phyloP scores from a whole-genome alignment of 352 stramenopile species.

The Phytophthora podocarpi region DNA sequence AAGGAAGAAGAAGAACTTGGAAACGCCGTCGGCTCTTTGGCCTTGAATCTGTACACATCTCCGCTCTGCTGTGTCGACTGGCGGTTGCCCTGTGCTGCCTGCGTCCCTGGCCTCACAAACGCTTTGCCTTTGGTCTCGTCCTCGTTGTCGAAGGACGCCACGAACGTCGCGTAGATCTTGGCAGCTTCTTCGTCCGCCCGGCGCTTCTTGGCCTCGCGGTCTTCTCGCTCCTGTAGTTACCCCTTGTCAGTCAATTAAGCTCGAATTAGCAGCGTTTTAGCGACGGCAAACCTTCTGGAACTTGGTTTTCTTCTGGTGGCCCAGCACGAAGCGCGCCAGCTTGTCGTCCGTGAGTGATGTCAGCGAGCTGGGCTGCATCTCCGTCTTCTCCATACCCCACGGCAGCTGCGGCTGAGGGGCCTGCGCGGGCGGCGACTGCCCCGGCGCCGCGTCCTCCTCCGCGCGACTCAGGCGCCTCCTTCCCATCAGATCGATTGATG shows the following conservation, averaged over 20 bases:
- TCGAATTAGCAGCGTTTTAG: constrained; percentile 1
- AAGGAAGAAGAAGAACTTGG: background rate
- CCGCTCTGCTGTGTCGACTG: constrained; percentile 5
- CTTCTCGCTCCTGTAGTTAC: constrained; percentile 62
- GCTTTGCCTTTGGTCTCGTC: constrained; percentile 64
- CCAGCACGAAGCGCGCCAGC: constrained; percentile 77
- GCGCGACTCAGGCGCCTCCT: constrained; percentile 8
- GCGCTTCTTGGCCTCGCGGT: constrained; percentile 84
- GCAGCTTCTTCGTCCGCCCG: constrained; percentile 86
- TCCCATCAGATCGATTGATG: constrained; percentile 19
- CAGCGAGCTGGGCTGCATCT: constrained; percentile 78
- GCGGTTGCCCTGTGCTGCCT: background rate
- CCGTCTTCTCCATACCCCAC: constrained; percentile 66
- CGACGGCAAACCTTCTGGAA: constrained; percentile 71
- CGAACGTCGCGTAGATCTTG: constrained; percentile 90
- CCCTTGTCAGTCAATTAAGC: constrained; percentile 10
- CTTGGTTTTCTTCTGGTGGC: constrained; percentile 86
- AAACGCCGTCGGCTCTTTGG: constrained; percentile 2
- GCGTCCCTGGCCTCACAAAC: constrained; percentile 55
- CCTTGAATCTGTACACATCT: constrained; percentile 48
- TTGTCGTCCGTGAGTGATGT: constrained; percentile 76
- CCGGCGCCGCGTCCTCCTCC: constrained; percentile 14
- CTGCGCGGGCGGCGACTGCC: background rate
- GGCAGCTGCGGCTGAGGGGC: constrained; percentile 33
- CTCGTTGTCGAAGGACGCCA: constrained; percentile 88